Base-by-base conservation (phyloP, 192 early-diverging fungal species). In the Pilaira anomala region DNA sequence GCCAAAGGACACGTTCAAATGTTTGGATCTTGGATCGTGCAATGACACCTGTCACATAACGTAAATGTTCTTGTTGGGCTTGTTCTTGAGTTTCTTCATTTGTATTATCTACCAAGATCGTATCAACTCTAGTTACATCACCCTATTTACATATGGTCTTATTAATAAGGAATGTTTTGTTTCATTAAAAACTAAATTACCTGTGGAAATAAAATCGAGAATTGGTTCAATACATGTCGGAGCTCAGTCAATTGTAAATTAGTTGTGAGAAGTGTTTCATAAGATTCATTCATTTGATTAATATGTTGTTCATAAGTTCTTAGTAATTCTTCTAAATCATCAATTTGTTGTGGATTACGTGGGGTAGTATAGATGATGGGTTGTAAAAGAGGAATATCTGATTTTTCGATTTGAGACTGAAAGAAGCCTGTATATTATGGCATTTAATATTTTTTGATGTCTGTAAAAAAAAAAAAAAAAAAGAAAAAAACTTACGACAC, bases 21-120 rank as follows among this genome's bases (percentile, higher is more conserved):
- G 89, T 94, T 36, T 83, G 84, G 71, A 95, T 86, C 53, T 88
- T 87, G 24, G 71, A 66, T 30, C 95, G 86, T 22, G 90, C 79
- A 54, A 99, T 94, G n/a, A 99, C 97, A 29, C 97, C 97, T n/a
- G 97, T 90, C 45, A 99, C 92, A 71, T 93, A 95, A 22, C 94
- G 91, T 26, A 87, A 60, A 65, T 79, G 77, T 53, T 85, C 74
- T 53, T 83, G 80, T n/a, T 49, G 13, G 0, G 4, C 33, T 36
- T 36, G 2, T 36, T 36, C 33, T 36, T 36, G n/a, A n/a, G n/a
- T n/a, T n/a, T 12, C 40, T 41, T 12, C 3, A 7, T 1, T 51
- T 24, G 9, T 69, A 41, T 45, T 69, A 42, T 49, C 58, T 44
- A 3, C 30, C n/a, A n/a, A 21, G 80, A 78, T 11, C n/a, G n/a